These are phyloP conservation scores for Obba rivulosa DNA, from an alignment of 768 basidiomycete genomes.

Conservation along the genomic window DNA sequence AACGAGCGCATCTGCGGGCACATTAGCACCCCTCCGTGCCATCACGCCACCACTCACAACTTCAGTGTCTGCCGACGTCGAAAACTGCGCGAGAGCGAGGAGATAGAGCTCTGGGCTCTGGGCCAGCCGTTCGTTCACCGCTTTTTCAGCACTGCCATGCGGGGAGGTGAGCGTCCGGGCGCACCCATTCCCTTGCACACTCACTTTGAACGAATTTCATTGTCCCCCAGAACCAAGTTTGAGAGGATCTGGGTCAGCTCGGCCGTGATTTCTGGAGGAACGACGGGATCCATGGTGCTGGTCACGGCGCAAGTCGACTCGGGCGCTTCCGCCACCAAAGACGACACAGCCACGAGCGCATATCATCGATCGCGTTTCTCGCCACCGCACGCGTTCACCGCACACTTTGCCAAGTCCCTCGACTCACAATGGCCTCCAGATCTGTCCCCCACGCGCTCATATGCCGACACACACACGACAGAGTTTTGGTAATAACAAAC, in stretches of 20 bases:
- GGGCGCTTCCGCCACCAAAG: no score
- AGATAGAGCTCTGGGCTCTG: slow-evolving; percentile 77
- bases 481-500: no score
- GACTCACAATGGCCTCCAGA: no score
- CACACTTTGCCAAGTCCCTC: no score
- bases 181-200: slow-evolving; percentile 1
- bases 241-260: slow-evolving; percentile 82
- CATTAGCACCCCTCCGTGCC: neutral
- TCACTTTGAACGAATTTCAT: slow-evolving; percentile 72
- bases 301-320: neutral
- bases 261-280: slow-evolving; percentile 61
- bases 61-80: slow-evolving; percentile 71
- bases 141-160: slow-evolving; percentile 60
- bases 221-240: slow-evolving; percentile 80
- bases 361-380: no score
- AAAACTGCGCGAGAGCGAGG: slow-evolving; percentile 74
- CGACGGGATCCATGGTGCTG: slow-evolving; percentile 23
- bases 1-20: slow-evolving; percentile 72
- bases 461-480: no score
- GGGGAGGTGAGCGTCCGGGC: slow-evolving; percentile 3
- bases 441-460: no score
- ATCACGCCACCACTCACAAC: slow-evolving; percentile 46
- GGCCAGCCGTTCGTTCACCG: slow-evolving; percentile 74
- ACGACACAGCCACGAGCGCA: no score
- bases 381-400: no score